Evolutionary conservation across 495 filamentous ascomycete genomes (phyloP).

Genomic region (Neurospora sp.): DNA sequence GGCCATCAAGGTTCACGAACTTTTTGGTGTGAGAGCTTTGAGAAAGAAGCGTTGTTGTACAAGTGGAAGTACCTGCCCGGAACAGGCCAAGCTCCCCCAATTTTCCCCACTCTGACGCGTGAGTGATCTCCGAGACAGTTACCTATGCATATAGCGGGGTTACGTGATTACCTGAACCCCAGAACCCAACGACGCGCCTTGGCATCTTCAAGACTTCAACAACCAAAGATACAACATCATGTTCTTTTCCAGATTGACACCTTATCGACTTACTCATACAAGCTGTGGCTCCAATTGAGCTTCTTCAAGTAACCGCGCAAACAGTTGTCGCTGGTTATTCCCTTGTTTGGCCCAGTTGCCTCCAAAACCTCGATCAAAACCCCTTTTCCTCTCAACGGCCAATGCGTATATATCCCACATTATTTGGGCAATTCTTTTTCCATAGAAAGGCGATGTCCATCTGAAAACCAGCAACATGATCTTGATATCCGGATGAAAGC

Average conservation of each 20-base stretch:
- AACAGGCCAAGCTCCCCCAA: background rate
- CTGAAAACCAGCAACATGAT: background rate
- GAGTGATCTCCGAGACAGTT: background rate
- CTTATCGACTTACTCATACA: background rate
- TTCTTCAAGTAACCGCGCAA: background rate
- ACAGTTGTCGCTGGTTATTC: background rate
- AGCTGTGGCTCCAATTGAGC: background rate
- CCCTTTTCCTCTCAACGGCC: background rate
- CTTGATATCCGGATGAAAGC: background rate
- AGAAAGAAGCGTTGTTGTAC: background rate
- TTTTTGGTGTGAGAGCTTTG: background rate
- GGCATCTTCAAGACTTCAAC: background rate
- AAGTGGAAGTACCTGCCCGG: background rate
- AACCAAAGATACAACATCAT: background rate
- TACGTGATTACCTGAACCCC: background rate
- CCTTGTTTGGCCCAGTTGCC: background rate
- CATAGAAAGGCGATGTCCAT: background rate
- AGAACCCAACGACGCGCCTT: background rate
- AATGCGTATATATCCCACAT: background rate
- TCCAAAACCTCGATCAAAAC: background rate
- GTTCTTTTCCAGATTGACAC: background rate
- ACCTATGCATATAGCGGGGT: background rate
- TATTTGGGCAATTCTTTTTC: background rate
- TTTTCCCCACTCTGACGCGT: background rate
- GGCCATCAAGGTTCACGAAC: background rate